A percentile compares a stretch with the other conserved stretches of the same genome.
Conservation (phyloP, 2,329 filamentous ascomycete species). For the Lachnellula subtilissima region DNA sequence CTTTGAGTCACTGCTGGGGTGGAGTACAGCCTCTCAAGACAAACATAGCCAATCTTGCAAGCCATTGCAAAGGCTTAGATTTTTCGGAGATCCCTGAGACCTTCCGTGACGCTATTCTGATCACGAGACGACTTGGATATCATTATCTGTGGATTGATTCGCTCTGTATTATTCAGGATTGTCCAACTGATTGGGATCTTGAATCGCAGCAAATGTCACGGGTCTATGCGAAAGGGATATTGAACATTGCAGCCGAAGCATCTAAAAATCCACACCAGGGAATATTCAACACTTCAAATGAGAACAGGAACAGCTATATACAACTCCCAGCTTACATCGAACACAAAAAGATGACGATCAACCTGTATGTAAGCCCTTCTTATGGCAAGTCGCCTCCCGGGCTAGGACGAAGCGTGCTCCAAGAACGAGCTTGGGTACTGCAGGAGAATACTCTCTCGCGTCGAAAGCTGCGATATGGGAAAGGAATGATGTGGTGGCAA, state of each 20-base stretch:
- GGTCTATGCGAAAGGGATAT: not conserved
- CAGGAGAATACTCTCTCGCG: not conserved
- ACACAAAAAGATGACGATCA: not conserved
- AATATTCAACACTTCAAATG: not conserved
- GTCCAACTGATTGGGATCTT: not conserved
- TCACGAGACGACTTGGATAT: not conserved
- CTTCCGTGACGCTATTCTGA: not conserved
- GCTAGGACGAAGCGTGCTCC: not conserved
- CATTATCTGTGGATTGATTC: constrained; percentile 1
- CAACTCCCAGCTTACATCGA: not conserved
- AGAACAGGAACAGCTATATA: not conserved
- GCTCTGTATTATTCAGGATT: not conserved
- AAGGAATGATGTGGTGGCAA: not conserved
- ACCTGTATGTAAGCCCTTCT: not conserved
- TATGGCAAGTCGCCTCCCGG: not conserved
- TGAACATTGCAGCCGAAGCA: not conserved
- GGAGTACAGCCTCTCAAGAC: not conserved
- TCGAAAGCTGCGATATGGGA: not conserved
- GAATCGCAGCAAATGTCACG: not conserved
- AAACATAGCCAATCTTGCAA: not conserved
- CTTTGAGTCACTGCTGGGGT: not conserved
- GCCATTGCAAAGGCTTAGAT: not conserved
- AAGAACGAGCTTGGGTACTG: not conserved
- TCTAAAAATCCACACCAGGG: not conserved
- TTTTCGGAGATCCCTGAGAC: not conserved